Evolutionary conservation across 2,329 filamentous ascomycete species (phyloP).

Genomic region (Curvularia eragrostidis): DNA sequence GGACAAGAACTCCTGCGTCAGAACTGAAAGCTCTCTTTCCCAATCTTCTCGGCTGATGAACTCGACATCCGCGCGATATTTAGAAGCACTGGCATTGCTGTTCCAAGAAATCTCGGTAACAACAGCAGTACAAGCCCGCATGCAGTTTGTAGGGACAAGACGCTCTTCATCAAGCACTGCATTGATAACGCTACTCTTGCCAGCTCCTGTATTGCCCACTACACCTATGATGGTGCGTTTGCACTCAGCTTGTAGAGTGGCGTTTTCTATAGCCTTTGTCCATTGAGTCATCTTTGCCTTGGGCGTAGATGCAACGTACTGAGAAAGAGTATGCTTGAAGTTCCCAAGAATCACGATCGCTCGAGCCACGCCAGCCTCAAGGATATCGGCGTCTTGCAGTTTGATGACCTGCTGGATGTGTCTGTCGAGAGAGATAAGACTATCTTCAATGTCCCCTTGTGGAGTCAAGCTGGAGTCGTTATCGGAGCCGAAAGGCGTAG

Average conservation of each 20-base stretch:
- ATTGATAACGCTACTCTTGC: constrained; percentile 69
- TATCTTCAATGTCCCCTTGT: constrained; percentile 5
- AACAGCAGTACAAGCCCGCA: constrained; percentile 68
- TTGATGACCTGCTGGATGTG: constrained; percentile 45
- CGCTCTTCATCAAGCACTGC: constrained; percentile 67
- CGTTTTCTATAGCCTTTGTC: constrained; percentile 52
- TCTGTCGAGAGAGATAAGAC: constrained; percentile 15
- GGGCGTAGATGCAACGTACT: constrained; percentile 11
- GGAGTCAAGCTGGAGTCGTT: not conserved
- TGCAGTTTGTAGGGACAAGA: constrained; percentile 63
- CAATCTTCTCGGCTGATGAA: constrained; percentile 63
- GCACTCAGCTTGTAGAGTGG: constrained; percentile 50
- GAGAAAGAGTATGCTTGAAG: constrained; percentile 43
- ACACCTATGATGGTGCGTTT: constrained; percentile 63
- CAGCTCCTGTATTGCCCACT: constrained; percentile 67
- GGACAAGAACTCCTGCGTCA: constrained; percentile 59
- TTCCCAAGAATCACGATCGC: constrained; percentile 48
- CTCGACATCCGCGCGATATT: constrained; percentile 64
- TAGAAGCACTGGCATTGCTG: constrained; percentile 48
- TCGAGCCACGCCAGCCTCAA: constrained; percentile 51
- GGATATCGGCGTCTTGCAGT: constrained; percentile 39
- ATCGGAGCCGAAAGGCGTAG: too few relatives aligned
- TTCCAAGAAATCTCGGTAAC: constrained; percentile 68
- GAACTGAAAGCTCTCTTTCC: constrained; percentile 58
- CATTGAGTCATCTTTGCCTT: constrained; percentile 50